Base-by-base conservation (phyloP, 805 yeast species). In the Cyberlindnera euphorbiiphila region DNA sequence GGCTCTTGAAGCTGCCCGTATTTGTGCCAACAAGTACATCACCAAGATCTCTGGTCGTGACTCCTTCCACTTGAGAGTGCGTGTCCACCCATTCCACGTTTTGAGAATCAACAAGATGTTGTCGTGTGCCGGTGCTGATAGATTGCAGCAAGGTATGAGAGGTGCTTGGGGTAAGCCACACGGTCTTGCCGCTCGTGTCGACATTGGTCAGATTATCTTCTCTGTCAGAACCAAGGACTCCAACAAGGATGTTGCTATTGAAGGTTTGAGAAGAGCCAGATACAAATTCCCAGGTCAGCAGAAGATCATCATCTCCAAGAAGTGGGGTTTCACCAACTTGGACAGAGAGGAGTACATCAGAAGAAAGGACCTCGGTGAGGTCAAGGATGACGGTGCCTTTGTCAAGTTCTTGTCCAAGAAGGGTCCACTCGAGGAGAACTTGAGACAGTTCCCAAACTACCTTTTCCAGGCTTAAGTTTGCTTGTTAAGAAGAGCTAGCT, bases 261-360 rank as follows among this genome's bases (percentile, higher is more conserved):
- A 93, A 81, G 98, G 91, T 79, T 85, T 93, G 72, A 91, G 98
- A 81, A 91, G 99, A 83, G 95, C 97, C 57, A 91, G 98, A 81
- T 93, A 93, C 86, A 93, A 93, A 91, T 93, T 93, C 98, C 99
- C 99, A 73, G 99, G 99, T 79, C 99, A 93, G 80, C 99, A 93
- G 78, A 91, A 82, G 81, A 93, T 93, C 69, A 93, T 93, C 66
- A 75, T 93, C 73, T 93, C 99, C 60, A 93, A 93, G 94, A 93
- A 93, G 78, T 93, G 99, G 99, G 99, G 99, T 77, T 93, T 93
- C 97, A 93, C 99, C 73, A 85, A 85, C 72, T 84, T 93, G 68
- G 79, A 91, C 94, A 86, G 98, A 78, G 95, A 76, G 46, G 97
- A 93, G 65, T 93, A 91, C 84, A 79, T 76, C 64, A 86, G 82